Conservation (phyloP, 2,329 filamentous ascomycete species). For the Aspergillus flavus region DNA sequence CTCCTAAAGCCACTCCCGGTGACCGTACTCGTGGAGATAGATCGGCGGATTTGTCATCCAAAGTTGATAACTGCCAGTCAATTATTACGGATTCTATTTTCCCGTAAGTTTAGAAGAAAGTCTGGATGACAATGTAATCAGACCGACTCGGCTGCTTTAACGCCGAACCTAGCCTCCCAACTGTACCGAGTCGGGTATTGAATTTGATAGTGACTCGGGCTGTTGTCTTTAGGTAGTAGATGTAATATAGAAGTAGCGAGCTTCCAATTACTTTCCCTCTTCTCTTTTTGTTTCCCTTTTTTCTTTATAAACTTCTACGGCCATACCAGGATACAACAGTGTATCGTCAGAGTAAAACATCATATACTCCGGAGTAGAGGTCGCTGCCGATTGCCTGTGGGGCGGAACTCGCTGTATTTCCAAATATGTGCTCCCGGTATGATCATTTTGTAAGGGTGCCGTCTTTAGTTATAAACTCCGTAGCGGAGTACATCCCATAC, state of each 20-base stretch:
- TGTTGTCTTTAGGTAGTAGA: neutral
- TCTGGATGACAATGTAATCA: slow-evolving; percentile 18
- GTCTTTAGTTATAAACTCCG: slow-evolving; percentile 13
- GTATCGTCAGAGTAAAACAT: slow-evolving; percentile 14
- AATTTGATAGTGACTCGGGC: neutral
- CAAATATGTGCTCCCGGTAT: slow-evolving; percentile 39
- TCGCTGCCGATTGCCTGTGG: slow-evolving; percentile 31
- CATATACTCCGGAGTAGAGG: slow-evolving; percentile 15
- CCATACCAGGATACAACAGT: neutral
- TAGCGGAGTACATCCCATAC: slow-evolving; percentile 6
- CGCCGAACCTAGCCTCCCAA: slow-evolving; percentile 22
- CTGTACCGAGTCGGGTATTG: neutral
- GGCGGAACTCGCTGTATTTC: slow-evolving; percentile 32
- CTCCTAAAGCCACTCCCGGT: slow-evolving; percentile 26
- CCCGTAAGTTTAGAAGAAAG: slow-evolving; percentile 26
- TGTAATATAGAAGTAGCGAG: neutral
- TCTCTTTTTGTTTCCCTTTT: neutral
- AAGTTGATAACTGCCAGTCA: neutral
- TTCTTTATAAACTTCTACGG: neutral
- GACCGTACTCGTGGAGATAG: slow-evolving; percentile 36
- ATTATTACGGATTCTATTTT: slow-evolving; percentile 41
- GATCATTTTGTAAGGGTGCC: slow-evolving; percentile 14
- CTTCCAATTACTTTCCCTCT: neutral
- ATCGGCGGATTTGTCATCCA: slow-evolving; percentile 40
- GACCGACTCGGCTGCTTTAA: slow-evolving; percentile 22